These are phyloP conservation scores for Venturia aucupariae DNA, from an alignment of 2,329 filamentous ascomycete genomes.

Conservation along the genomic window DNA sequence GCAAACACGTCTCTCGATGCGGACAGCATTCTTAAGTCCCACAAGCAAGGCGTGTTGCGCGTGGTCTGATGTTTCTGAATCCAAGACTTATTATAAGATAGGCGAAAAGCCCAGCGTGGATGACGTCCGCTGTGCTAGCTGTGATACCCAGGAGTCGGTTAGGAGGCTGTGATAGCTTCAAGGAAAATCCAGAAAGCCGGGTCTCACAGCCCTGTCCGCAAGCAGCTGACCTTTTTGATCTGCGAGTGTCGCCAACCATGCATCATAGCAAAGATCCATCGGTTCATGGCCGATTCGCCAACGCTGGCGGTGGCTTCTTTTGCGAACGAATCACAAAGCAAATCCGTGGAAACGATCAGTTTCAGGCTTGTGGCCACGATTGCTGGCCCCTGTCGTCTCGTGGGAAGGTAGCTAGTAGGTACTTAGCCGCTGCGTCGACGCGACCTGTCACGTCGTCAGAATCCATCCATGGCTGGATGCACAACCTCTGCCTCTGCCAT, in stretches of 20 bases:
- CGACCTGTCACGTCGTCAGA: background rate
- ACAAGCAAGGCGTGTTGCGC: background rate
- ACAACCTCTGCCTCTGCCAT: background rate
- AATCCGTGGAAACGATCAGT: background rate
- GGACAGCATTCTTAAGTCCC: background rate
- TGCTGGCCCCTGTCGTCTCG: background rate
- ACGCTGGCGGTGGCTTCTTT: background rate
- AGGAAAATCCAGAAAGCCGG: background rate
- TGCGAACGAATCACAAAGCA: background rate
- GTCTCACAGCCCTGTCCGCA: background rate
- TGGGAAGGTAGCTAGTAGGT: no score
- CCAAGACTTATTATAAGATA: background rate
- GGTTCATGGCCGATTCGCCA: conserved; percentile 5
- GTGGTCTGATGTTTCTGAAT: background rate
- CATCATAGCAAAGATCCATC: background rate
- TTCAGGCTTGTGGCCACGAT: conserved; percentile 5
- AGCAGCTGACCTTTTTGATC: background rate
- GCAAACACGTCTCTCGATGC: background rate
- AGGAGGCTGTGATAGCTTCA: background rate
- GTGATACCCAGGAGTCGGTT: background rate
- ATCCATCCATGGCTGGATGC: background rate
- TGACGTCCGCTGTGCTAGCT: background rate
- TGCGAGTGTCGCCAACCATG: background rate
- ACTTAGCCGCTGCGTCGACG: background rate
- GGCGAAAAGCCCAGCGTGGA: background rate